Percentiles rank a stretch among this genome's conserved stretches.
These are phyloP conservation scores for Acanthamoeba triangularis DNA, from an alignment of 208 protist genomes.

Conservation along the genomic window DNA sequence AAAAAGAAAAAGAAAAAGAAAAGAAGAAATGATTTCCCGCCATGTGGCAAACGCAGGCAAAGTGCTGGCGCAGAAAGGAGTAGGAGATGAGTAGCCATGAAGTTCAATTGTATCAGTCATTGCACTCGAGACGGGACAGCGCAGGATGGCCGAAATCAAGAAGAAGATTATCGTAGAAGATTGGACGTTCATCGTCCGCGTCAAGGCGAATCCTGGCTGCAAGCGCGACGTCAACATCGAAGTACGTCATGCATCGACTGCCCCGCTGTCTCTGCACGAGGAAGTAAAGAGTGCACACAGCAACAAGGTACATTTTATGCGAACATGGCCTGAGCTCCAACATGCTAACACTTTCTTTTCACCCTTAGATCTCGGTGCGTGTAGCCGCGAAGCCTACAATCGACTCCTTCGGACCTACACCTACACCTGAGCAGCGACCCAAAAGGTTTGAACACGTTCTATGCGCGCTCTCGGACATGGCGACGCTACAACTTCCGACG, in stretches of 20 bases:
- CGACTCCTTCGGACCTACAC: background rate
- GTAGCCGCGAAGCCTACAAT: background rate
- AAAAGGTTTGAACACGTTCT: background rate
- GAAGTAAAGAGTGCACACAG: background rate
- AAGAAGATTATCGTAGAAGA: background rate
- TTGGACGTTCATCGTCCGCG: background rate
- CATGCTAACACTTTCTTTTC: too few relatives aligned
- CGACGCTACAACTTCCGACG: background rate
- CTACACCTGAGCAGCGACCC: background rate
- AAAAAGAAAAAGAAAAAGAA: too few relatives aligned
- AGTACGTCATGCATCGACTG: background rate
- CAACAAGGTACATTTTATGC: background rate
- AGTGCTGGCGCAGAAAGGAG: background rate
- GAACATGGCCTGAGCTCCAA: too few relatives aligned
- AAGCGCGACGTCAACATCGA: background rate
- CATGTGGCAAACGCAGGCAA: background rate
- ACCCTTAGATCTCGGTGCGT: background rate
- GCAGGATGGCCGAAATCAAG: background rate
- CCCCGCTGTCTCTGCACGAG: background rate
- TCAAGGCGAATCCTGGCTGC: background rate
- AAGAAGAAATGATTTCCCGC: too few relatives aligned
- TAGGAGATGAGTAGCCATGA: background rate
- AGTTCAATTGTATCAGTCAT: background rate
- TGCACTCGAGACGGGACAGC: background rate
- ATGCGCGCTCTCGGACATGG: background rate